These are phyloP conservation scores for Liquidambar formosana DNA, from an alignment of 164 flowering plant species.

Conservation along the genomic window DNA sequence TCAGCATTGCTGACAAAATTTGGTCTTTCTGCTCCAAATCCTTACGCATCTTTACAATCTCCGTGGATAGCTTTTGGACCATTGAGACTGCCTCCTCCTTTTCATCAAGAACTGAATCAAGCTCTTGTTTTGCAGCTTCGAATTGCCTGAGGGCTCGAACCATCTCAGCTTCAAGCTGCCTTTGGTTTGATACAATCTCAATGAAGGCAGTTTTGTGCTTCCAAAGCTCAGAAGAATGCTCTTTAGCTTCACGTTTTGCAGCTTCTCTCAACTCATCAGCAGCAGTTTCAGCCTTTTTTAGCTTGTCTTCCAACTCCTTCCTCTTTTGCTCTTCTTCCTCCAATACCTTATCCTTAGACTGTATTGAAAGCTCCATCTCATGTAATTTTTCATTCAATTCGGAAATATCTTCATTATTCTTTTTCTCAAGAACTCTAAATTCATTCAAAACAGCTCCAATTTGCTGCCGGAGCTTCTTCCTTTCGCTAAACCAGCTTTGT, in stretches of 20 bases:
- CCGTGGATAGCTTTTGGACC: constrained; percentile 67
- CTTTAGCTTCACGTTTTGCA: constrained; percentile 48
- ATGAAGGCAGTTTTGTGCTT: constrained; percentile 88
- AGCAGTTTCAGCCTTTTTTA: constrained; percentile 36
- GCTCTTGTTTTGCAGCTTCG: constrained; percentile 67
- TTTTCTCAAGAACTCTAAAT: constrained; percentile 42
- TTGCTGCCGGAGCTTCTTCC: constrained; percentile 64
- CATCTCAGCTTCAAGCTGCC: constrained; percentile 91
- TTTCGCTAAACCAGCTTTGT: constrained; percentile 77
- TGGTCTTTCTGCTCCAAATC: constrained; percentile 90
- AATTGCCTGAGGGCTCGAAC: constrained; percentile 69
- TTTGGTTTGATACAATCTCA: constrained; percentile 88
- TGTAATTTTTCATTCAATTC: constrained; percentile 47
- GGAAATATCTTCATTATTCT: constrained; percentile 44
- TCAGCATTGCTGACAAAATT: constrained; percentile 79
- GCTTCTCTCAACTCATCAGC: constrained; percentile 58
- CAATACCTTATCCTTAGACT: constrained; percentile 52
- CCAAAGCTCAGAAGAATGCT: constrained; percentile 63
- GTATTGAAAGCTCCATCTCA: constrained; percentile 48
- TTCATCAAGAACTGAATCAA: constrained; percentile 53
- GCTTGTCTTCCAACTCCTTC: constrained; percentile 56
- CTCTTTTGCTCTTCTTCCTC: constrained; percentile 52
- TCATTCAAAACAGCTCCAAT: constrained; percentile 64
- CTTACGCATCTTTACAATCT: constrained; percentile 56
- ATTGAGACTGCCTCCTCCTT: constrained; percentile 63